Conservation (phyloP, 1,284 basidiomycete species). For the Inonotus hispidus region DNA sequence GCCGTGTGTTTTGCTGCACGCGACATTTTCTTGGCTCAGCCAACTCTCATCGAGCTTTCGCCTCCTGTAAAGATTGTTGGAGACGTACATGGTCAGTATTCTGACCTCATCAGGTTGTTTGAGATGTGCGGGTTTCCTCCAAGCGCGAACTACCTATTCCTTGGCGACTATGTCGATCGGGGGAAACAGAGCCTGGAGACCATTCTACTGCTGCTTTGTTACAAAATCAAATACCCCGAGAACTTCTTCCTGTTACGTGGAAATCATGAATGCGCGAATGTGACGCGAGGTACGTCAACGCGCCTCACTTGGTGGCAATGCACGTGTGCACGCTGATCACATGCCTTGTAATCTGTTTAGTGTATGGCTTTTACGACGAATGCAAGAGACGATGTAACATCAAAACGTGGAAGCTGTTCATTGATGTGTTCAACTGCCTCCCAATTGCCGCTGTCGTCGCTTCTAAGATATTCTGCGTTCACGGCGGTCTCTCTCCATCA, state of each 20-base stretch:
- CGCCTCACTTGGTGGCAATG: slow-evolving; percentile 13
- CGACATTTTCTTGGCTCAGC: slow-evolving; percentile 95
- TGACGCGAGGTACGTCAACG: slow-evolving; percentile 78
- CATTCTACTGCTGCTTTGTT: slow-evolving; percentile 92
- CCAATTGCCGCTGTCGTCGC: slow-evolving; percentile 99
- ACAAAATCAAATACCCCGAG: slow-evolving; percentile 99
- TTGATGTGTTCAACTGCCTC: slow-evolving; percentile 99
- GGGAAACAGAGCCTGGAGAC: slow-evolving; percentile 99
- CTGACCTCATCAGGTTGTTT: slow-evolving; percentile 95
- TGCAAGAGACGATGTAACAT: slow-evolving; percentile 99
- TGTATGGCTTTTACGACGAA: slow-evolving; percentile 99
- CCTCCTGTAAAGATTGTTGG: slow-evolving; percentile 99
- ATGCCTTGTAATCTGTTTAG: slow-evolving; percentile 38
- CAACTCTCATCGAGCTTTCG: slow-evolving; percentile 94
- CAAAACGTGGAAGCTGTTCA: slow-evolving; percentile 99
- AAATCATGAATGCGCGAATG: slow-evolving; percentile 99
- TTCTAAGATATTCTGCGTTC: slow-evolving; percentile 99
- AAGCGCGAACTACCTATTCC: slow-evolving; percentile 95
- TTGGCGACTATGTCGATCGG: slow-evolving; percentile 98
- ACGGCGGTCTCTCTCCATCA: slow-evolving; percentile 97
- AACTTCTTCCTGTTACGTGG: slow-evolving; percentile 98
- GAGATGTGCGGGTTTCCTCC: slow-evolving; percentile 99
- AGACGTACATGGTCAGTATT: slow-evolving; percentile 98
- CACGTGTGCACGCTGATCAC: slow-evolving; percentile 20
- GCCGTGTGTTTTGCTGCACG: slow-evolving; percentile 95